phyloP scores from a whole-genome alignment of 352 stramenopile genomes.

The Phytophthora hybrid region DNA sequence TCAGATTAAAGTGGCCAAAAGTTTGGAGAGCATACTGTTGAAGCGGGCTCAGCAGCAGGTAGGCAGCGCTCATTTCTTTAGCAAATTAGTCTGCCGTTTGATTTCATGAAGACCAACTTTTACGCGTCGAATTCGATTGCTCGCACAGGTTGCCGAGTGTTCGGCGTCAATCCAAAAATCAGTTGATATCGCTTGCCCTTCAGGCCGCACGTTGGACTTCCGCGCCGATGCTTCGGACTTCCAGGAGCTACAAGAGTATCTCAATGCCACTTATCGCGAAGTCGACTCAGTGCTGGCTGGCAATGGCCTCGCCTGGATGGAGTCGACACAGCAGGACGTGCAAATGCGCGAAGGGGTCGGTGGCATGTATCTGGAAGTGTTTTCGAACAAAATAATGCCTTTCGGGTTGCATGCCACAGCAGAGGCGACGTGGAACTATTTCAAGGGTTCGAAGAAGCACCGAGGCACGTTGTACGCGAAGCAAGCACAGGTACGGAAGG shows the following conservation, averaged over 20 bases:
- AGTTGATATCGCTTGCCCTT: constrained; percentile 23
- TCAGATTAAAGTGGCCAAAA: constrained; percentile 57
- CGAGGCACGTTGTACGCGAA: constrained; percentile 45
- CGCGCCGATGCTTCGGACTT: constrained; percentile 35
- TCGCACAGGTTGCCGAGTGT: constrained; percentile 25
- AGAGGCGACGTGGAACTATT: constrained; percentile 45
- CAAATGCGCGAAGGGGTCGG: constrained; percentile 35
- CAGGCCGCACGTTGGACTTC: constrained; percentile 25
- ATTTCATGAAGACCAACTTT: background rate
- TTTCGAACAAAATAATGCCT: constrained; percentile 41
- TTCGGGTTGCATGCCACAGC: constrained; percentile 37
- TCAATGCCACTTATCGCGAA: constrained; percentile 33
- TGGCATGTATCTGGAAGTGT: constrained; percentile 43
- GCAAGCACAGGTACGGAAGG: constrained; percentile 33
- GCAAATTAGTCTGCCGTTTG: background rate
- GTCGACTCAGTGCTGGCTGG: constrained; percentile 35
- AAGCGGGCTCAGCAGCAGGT: constrained; percentile 37
- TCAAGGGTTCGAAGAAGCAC: constrained; percentile 49
- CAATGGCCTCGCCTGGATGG: constrained; percentile 40
- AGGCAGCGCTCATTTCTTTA: background rate
- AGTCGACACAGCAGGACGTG: constrained; percentile 36
- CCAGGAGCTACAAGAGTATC: constrained; percentile 31
- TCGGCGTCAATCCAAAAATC: constrained; percentile 27
- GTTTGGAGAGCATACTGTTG: constrained; percentile 49
- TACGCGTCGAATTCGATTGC: background rate